Conservation (phyloP, 768 basidiomycete genomes). For the Lactifluus hygrophoroides region DNA sequence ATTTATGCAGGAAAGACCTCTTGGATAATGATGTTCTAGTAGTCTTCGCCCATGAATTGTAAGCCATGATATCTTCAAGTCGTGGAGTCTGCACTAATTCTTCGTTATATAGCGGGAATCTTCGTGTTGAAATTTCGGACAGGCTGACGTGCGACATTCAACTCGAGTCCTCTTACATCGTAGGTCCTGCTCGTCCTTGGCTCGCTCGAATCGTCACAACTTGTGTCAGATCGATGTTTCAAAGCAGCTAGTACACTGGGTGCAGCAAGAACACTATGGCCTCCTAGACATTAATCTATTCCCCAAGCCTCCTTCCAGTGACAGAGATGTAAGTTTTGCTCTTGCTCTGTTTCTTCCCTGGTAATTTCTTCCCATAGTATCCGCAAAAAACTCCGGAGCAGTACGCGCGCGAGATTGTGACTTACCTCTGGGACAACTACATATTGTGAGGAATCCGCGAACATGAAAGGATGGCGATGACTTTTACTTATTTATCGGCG, state of each 20-base stretch:
- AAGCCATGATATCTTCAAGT: slow-evolving; percentile 9
- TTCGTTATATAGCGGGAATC: slow-evolving; percentile 57
- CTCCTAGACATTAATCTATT: slow-evolving; percentile 84
- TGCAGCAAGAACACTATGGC: slow-evolving; percentile 53
- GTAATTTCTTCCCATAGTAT: slow-evolving; percentile 5
- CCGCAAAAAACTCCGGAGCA: slow-evolving; percentile 23
- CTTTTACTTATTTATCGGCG: background rate
- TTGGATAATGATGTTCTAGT: slow-evolving; percentile 71
- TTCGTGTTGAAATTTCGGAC: slow-evolving; percentile 75
- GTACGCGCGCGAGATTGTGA: slow-evolving; percentile 50
- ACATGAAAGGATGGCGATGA: background rate
- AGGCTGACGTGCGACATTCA: slow-evolving; percentile 64
- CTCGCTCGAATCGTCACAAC: background rate
- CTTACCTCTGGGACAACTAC: slow-evolving; percentile 95
- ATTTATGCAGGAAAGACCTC: slow-evolving; percentile 53
- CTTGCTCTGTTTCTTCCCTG: background rate
- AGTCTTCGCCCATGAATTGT: slow-evolving; percentile 95
- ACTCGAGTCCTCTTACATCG: slow-evolving; percentile 78
- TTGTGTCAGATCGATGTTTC: slow-evolving; percentile 73
- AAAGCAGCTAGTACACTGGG: slow-evolving; percentile 72
- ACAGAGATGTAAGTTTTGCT: slow-evolving; percentile 15
- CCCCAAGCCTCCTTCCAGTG: slow-evolving; percentile 33
- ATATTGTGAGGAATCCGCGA: slow-evolving; percentile 51
- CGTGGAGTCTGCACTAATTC: background rate
- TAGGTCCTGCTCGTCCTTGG: slow-evolving; percentile 27